These are phyloP conservation scores for Sisymbrium altissimum DNA, from an alignment of 345 rosid species.

Conservation along the genomic window DNA sequence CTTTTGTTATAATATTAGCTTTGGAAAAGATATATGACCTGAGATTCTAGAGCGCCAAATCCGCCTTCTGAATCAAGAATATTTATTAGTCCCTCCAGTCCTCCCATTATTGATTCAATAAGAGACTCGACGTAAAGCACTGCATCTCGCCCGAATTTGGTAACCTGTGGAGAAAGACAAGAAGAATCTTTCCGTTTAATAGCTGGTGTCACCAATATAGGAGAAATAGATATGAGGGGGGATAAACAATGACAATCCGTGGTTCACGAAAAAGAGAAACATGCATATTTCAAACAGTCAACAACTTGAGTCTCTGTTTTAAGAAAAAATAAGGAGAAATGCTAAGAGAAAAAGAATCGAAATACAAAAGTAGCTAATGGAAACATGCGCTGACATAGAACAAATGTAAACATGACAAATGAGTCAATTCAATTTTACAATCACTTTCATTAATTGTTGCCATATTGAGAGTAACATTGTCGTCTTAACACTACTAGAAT, in stretches of 20 bases:
- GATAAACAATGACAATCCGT: slow-evolving; percentile 7
- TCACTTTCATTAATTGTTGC: neutral
- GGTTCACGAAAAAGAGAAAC: neutral
- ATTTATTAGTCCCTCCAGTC: slow-evolving; percentile 95
- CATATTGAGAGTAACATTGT: slow-evolving; percentile 2
- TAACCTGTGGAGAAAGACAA: slow-evolving; percentile 55
- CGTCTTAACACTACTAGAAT: slow-evolving; percentile 13
- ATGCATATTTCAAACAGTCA: neutral
- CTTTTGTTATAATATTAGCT: neutral
- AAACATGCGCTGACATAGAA: slow-evolving; percentile 3
- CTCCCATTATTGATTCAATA: slow-evolving; percentile 98
- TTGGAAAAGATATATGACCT: slow-evolving; percentile 44
- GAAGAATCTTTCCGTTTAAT: slow-evolving; percentile 11
- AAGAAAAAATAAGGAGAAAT: neutral
- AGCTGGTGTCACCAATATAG: neutral
- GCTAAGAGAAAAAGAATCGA: neutral
- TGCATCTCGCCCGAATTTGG: slow-evolving; percentile 93
- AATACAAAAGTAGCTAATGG: neutral
- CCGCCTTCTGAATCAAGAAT: slow-evolving; percentile 99
- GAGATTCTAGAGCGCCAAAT: slow-evolving; percentile 93
- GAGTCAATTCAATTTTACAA: neutral
- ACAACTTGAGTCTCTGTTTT: neutral
- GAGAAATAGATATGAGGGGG: neutral
- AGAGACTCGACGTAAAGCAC: slow-evolving; percentile 96
- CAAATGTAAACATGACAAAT: neutral